Conservation (phyloP, 441 rosid genomes). For the Metrosideros polymorpha region DNA sequence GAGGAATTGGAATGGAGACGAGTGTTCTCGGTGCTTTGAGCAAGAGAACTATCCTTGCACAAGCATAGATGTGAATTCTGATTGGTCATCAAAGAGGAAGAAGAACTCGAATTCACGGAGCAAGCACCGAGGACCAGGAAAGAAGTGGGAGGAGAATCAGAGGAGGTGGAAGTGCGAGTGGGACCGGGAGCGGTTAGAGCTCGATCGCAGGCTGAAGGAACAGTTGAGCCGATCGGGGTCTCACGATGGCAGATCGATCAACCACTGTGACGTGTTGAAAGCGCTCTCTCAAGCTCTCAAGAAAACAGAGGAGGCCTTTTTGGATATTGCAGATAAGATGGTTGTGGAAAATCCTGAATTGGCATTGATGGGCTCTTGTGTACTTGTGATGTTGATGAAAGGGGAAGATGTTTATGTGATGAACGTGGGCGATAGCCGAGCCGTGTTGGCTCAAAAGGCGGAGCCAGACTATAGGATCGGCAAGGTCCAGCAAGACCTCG, state of each 20-base stretch:
- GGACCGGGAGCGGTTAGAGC: slow-evolving; percentile 79
- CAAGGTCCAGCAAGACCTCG: slow-evolving; percentile 58
- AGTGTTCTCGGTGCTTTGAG: slow-evolving; percentile 20
- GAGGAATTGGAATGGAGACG: slow-evolving; percentile 1
- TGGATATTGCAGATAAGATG: slow-evolving; percentile 74
- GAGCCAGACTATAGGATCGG: slow-evolving; percentile 60
- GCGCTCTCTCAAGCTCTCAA: slow-evolving; percentile 60
- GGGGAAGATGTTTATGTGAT: slow-evolving; percentile 75
- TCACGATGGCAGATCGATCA: slow-evolving; percentile 21
- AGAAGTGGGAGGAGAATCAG: slow-evolving; percentile 75
- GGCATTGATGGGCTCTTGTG: slow-evolving; percentile 88
- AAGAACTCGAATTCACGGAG: slow-evolving; percentile 23
- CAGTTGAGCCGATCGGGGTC: slow-evolving; percentile 31
- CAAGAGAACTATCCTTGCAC: slow-evolving; percentile 21
- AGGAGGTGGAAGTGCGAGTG: slow-evolving; percentile 82
- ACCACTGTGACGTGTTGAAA: slow-evolving; percentile 52
- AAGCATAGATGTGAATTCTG: slow-evolving; percentile 13
- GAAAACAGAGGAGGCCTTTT: slow-evolving; percentile 63
- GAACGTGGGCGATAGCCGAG: slow-evolving; percentile 90
- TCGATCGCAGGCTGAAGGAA: slow-evolving; percentile 59
- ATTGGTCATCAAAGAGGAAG: slow-evolving; percentile 13
- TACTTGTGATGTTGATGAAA: slow-evolving; percentile 78
- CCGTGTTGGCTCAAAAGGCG: slow-evolving; percentile 56
- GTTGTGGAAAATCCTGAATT: slow-evolving; percentile 71
- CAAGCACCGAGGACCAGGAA: slow-evolving; percentile 33